Conservation (phyloP, 441 rosid species). For the Theobroma grandiflorum region DNA sequence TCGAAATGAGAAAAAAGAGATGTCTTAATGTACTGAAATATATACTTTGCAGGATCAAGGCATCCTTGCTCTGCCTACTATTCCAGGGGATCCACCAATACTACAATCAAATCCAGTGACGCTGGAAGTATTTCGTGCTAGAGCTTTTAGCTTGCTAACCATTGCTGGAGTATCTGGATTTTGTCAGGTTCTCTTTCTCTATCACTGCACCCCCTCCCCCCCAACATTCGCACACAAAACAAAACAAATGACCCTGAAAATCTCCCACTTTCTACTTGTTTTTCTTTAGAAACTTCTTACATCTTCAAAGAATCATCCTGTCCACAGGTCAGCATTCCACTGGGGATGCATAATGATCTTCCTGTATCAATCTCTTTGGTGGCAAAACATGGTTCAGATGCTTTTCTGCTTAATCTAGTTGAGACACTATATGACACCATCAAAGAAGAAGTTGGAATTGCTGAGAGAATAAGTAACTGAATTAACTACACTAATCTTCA, state of each 20-base stretch:
- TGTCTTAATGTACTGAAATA: background rate
- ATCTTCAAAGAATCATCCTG: background rate
- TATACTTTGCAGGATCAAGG: constrained; percentile 56
- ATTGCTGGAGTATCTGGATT: constrained; percentile 86
- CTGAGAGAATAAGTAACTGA: constrained; percentile 21
- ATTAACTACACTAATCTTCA: background rate
- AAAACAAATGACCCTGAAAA: constrained; percentile 6
- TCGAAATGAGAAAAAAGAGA: background rate
- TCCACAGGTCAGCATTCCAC: constrained; percentile 76
- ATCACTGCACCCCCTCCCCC: background rate
- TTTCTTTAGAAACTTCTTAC: background rate
- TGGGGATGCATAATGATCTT: constrained; percentile 62
- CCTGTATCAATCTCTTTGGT: constrained; percentile 80
- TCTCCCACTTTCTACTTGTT: background rate
- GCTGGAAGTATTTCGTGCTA: constrained; percentile 59
- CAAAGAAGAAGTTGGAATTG: constrained; percentile 40
- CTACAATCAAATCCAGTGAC: constrained; percentile 57
- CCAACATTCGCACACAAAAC: background rate
- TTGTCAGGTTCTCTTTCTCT: constrained; percentile 66
- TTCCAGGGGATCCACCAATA: constrained; percentile 88
- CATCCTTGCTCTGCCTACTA: constrained; percentile 82
- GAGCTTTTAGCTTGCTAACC: constrained; percentile 79
- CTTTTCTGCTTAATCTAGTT: constrained; percentile 72
- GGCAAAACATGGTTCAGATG: constrained; percentile 81
- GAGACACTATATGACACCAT: constrained; percentile 56